A percentile compares a stretch with the other conserved stretches of the same genome.
phyloP scores from a whole-genome alignment of 352 stramenopile species.

The Phytophthora constricta region DNA sequence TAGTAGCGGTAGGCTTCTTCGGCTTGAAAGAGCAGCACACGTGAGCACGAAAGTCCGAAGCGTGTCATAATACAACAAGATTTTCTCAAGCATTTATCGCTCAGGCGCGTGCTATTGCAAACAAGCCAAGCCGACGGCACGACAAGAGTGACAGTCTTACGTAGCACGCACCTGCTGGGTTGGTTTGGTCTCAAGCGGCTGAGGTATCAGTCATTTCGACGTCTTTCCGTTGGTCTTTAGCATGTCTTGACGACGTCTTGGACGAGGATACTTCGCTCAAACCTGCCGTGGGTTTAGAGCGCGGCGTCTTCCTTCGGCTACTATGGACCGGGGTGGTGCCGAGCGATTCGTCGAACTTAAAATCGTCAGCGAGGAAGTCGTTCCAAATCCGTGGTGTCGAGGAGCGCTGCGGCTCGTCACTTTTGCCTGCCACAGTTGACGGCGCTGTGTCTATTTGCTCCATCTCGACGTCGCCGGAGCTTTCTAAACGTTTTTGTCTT shows the following conservation, averaged over 20 bases:
- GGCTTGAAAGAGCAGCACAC: slow-evolving; percentile 23
- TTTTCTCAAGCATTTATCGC: background rate
- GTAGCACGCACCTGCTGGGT: slow-evolving; percentile 16
- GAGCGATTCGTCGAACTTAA: slow-evolving; percentile 61
- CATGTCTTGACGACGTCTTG: slow-evolving; percentile 1
- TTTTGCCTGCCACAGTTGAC: slow-evolving; percentile 2
- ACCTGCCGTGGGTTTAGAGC: slow-evolving; percentile 10
- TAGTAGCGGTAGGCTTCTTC: slow-evolving; percentile 31
- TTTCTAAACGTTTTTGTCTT: slow-evolving; percentile 26
- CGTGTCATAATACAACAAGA: slow-evolving; percentile 1
- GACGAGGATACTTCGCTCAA: slow-evolving; percentile 1
- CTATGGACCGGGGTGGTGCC: slow-evolving; percentile 21
- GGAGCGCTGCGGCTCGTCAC: slow-evolving; percentile 20
- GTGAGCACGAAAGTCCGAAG: slow-evolving; percentile 11
- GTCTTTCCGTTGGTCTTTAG: slow-evolving; percentile 15
- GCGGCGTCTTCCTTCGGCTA: slow-evolving; percentile 23
- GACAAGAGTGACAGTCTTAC: slow-evolving; percentile 9
- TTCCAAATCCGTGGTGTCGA: slow-evolving; percentile 69
- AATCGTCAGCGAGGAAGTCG: slow-evolving; percentile 76
- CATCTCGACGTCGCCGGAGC: slow-evolving; percentile 28
- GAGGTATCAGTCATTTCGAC: slow-evolving; percentile 38
- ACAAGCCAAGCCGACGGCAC: slow-evolving; percentile 17
- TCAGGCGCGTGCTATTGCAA: slow-evolving; percentile 15
- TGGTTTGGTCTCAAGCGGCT: slow-evolving; percentile 25
- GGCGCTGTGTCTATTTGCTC: slow-evolving; percentile 25